Evolutionary conservation across 2,329 filamentous ascomycete species (phyloP).

Genomic region (Fusarium sp.): DNA sequence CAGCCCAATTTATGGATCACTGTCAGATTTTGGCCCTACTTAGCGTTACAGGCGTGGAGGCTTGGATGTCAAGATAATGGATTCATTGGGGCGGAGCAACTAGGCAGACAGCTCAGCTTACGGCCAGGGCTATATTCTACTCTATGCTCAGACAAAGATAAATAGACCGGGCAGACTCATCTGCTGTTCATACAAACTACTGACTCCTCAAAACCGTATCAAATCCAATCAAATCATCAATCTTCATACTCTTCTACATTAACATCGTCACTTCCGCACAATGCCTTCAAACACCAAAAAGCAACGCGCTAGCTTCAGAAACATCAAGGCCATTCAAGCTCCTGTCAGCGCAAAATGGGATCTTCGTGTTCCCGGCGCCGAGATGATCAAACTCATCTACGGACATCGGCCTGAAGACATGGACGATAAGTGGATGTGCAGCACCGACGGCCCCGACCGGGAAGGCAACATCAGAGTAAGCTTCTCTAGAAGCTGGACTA

Average conservation of each 20-base stretch:
- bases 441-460: slow-evolving; percentile 2
- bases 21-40: not conserved
- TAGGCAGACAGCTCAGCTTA: slow-evolving; percentile 14
- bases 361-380: slow-evolving; percentile 8
- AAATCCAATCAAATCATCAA: rapidly evolving
- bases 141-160: not conserved
- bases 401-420: slow-evolving; percentile 15
- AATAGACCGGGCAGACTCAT: not conserved
- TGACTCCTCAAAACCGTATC: too few species aligned
- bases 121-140: not conserved
- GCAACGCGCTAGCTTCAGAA: not conserved
- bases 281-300: not conserved
- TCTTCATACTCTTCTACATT: not conserved
- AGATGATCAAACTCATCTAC: slow-evolving; percentile 28
- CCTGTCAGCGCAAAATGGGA: slow-evolving; percentile 11
- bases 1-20: not conserved
- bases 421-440: slow-evolving; percentile 29
- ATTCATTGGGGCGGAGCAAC: not conserved
- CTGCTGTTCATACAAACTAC: not conserved
- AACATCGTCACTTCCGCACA: not conserved
- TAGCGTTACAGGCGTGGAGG: not conserved
- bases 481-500: slow-evolving; percentile 28
- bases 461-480: slow-evolving; percentile 15
- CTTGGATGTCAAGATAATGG: not conserved
- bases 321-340: not conserved